Percentiles rank a stretch among this genome's conserved stretches.
These are phyloP conservation scores for Populus davidiana DNA, from an alignment of 345 rosid genomes.

Conservation along the genomic window DNA sequence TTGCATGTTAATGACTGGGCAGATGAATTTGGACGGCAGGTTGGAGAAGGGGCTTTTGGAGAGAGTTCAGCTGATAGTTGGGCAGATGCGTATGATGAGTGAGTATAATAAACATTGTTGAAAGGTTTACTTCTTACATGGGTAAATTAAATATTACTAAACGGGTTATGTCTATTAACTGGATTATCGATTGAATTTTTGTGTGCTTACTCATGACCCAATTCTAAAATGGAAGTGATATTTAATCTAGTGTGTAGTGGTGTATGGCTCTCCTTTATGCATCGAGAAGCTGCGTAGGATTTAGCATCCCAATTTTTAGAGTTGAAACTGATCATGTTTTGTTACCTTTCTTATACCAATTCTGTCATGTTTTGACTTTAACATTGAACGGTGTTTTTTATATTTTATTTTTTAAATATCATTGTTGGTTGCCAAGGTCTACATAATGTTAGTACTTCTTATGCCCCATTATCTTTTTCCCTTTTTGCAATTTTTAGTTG, in stretches of 20 bases:
- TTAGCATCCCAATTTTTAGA: neutral
- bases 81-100: constrained; percentile 96
- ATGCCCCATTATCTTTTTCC: neutral
- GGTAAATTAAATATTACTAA: neutral
- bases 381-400: neutral
- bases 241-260: neutral
- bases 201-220: neutral
- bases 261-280: neutral
- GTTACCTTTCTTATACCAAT: neutral
- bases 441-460: neutral
- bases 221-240: neutral
- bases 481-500: neutral
- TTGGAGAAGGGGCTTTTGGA: constrained; percentile 62
- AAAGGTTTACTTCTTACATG: constrained; percentile 1
- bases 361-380: neutral
- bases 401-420: neutral
- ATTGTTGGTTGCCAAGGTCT: neutral
- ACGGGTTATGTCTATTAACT: neutral
- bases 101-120: constrained; percentile 39
- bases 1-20: constrained; percentile 86
- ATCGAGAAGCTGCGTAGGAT: neutral
- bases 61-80: constrained; percentile 68
- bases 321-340: neutral
- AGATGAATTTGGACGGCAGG: constrained; percentile 80
- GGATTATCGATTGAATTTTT: neutral